Percentiles rank a stretch among this genome's conserved stretches.
phyloP scores from a whole-genome alignment of 2,329 filamentous ascomycete genomes.

The Trichoderma sp. region DNA sequence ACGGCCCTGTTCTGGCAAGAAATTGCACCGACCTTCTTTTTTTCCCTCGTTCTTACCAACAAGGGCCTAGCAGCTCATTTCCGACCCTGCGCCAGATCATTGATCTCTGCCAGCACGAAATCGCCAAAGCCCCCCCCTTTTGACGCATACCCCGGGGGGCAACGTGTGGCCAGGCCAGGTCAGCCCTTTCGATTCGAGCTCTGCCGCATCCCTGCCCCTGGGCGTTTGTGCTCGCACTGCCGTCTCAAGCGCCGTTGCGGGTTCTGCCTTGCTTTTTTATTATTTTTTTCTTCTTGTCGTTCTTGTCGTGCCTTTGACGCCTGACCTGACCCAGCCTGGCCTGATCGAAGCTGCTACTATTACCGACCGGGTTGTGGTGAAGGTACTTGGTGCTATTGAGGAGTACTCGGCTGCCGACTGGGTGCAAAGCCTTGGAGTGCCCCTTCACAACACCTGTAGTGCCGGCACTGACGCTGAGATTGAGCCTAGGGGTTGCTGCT shows the following conservation, averaged over 20 bases:
- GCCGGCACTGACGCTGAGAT: too few species aligned
- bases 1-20: constrained; percentile 24
- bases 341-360: neutral
- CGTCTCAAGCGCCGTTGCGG: constrained; percentile 30
- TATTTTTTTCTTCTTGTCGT: too few species aligned
- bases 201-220: constrained; percentile 25
- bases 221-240: constrained; percentile 22
- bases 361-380: too few species aligned
- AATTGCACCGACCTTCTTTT: constrained; percentile 26
- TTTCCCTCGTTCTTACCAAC: constrained; percentile 8
- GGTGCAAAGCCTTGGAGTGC: too few species aligned
- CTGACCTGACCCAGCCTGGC: too few species aligned
- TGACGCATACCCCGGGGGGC: constrained; percentile 22
- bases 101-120: constrained; percentile 17
- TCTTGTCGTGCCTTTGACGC: too few species aligned
- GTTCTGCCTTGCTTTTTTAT: constrained; percentile 10
- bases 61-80: constrained; percentile 30
- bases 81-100: constrained; percentile 27
- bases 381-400: too few species aligned
- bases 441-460: neutral
- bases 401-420: too few species aligned
- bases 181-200: constrained; percentile 25
- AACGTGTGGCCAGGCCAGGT: constrained; percentile 21
- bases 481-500: too few species aligned
- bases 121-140: constrained; percentile 28